Evolutionary conservation across 495 filamentous ascomycete species (phyloP), one percentile per base, ranked within the genome.

Genomic region (Penicillium soppii): DNA sequence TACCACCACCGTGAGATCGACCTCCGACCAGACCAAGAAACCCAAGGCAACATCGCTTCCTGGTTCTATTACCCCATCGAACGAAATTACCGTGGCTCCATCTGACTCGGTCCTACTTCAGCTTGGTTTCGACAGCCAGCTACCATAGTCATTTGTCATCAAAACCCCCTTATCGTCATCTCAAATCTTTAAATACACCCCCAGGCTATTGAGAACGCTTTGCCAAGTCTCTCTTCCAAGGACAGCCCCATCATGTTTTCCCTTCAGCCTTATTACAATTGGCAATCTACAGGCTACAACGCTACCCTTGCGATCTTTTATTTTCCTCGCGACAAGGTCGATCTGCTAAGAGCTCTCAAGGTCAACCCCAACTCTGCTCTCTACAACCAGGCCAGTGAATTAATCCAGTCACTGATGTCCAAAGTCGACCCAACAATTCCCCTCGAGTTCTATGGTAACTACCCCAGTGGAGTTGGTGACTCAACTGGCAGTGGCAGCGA

Each of bases 341-440:
- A 82, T 32, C 63, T 79, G 7, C 72, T 98, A 9, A 58, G 71
- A 16, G 67, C 83, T 22, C 80, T 87, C 50, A 76, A 95, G 48
- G 80, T 80, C 50, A 81, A 83, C 45, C 88, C 88, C 19, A 76
- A 72, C 37, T 85, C 89, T 9, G 58, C 71, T 35, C 67, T 97
- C 15, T 97, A 96, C 73, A 73, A 83, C 52, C 84, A 89, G 67
- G 67, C 73, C 2, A 62, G 59, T 42, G 57, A 67, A 15, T 74
- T 86, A 26, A 78, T 88, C 25, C 70, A 75, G 50, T 82, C 85
- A 13, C 67, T 98, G 56, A 88, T 95, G 55, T 70, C 70, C 54
- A 80, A 95, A 73, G 86, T 98, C 61, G 91, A 97, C 69, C 82
- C 89, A 10, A 77, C 86, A 2, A 88, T 97, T 63, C 88, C 91